Evolutionary conservation across 1,284 basidiomycete genomes (phyloP), one percentile per base, ranked within the genome.

Genomic region (Leccinum subatratum): DNA sequence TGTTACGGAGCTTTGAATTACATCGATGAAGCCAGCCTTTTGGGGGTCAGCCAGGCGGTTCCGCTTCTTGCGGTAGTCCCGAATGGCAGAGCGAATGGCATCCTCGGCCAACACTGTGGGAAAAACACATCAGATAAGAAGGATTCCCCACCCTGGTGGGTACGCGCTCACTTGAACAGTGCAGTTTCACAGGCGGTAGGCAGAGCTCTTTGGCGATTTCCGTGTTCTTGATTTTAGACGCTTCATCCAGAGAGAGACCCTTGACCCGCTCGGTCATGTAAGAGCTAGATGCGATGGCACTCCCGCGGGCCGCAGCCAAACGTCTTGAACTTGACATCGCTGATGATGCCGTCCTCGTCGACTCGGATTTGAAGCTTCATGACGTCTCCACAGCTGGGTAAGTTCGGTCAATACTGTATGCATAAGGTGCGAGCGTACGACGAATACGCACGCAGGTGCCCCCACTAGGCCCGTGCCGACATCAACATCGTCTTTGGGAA

Each of bases 361-460:
- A 99, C 97, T 73, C 94, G 93, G 78, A 99, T 99, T 79, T 98
- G 96, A 28, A 99, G 89, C 81, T 99, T 99, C 96, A 98, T 98
- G 63, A 98, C 95, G 80, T 97, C 96, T 73, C 87, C 88, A 74
- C 91, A 94, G 12, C 91, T 93, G 72, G 54, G 63, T 22, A 59
- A 62, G 45, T 28, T 16, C 11, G 1, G 22, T 66, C 62, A 67
- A 72, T 68, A 68, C 70, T 63, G 3, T 59, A 42, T 59, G 64
- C 32, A 42, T 60, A 64, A 58, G 66, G 59, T 20, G 12, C 3
- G 3, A 45, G 20, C 58, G n/a, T 61, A 63, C 57, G 30, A 54
- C 54, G 65, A 58, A 62, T n/a, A 90, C 95, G 76, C 85, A 97
- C 84, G 94, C 95, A 78, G 96, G 96, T 66, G 97, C 97, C 66